phyloP scores from a whole-genome alignment of 495 filamentous ascomycete genomes.

The Talaromyces wortmannii region DNA sequence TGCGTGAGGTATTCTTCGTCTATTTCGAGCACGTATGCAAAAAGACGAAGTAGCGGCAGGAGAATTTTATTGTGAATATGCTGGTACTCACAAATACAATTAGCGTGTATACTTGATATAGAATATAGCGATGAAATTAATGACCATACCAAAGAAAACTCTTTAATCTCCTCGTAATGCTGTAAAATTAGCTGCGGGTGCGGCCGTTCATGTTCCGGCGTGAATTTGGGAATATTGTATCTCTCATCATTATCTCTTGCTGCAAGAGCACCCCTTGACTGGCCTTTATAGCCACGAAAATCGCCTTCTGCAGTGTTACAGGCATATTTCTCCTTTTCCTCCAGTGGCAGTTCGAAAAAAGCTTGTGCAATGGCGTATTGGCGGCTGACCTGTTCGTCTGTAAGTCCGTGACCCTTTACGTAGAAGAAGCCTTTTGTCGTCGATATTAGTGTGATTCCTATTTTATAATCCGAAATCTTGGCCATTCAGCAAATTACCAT shows the following conservation, averaged over 20 bases:
- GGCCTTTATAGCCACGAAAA: slow-evolving; percentile 30
- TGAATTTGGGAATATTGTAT: slow-evolving; percentile 49
- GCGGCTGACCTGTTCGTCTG: slow-evolving; percentile 45
- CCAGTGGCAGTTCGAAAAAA: slow-evolving; percentile 46
- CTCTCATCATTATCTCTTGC: slow-evolving; percentile 44
- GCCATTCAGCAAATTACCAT: slow-evolving; percentile 18
- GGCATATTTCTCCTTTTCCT: slow-evolving; percentile 47
- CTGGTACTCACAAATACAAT: background rate
- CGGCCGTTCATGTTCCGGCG: slow-evolving; percentile 28
- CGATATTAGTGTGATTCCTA: slow-evolving; percentile 5
- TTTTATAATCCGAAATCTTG: slow-evolving; percentile 10
- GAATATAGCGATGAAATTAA: too few species aligned
- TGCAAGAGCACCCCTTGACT: slow-evolving; percentile 6
- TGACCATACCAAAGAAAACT: slow-evolving; percentile 16
- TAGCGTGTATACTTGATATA: too few species aligned
- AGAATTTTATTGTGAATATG: slow-evolving; percentile 34
- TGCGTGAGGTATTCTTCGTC: slow-evolving; percentile 44
- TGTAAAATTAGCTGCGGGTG: slow-evolving; percentile 35
- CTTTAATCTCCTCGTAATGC: slow-evolving; percentile 34
- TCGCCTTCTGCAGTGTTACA: slow-evolving; percentile 37
- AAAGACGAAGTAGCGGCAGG: slow-evolving; percentile 35
- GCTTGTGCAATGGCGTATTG: slow-evolving; percentile 51
- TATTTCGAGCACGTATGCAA: slow-evolving; percentile 45
- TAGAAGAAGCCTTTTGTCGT: slow-evolving; percentile 43
- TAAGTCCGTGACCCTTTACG: slow-evolving; percentile 46